Base-by-base conservation (phyloP, 106 monocot genomes). In the Triglochin maritima region DNA sequence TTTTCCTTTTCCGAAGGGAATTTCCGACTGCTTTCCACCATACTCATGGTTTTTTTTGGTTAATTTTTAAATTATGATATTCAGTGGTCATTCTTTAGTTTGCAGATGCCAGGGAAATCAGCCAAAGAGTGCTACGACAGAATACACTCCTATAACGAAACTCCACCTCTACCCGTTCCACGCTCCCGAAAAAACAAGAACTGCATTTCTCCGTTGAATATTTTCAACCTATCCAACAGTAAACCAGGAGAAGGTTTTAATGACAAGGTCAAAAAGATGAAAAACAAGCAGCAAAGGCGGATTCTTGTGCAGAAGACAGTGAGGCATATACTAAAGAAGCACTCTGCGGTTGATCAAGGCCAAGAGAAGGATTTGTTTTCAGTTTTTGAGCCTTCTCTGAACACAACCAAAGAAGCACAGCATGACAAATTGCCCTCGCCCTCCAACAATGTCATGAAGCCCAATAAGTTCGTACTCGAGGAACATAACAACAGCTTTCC, bases 121-220 rank as follows among this genome's bases (percentile, higher is more conserved):
- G 57, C 59, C 6, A 57, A 70, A 43, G 70, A 70, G 7, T 70
- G 61, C 63, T 54, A 50, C 45, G 52, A 62, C 12, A 62, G 72
- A 72, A 63, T 72, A 53, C 72, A 72, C 55, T 72, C 72, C 47
- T 54, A 63, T 29, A 2, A 63, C 43, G 42, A 41, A 49, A 72
- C 72, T 3, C 72, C 72, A 54, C 44, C 51, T 29, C 54, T 45
- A 14, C 47, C 44, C 4, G 63, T 43, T 4, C 72, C 44, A 5
- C 62, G 53, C 54, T 55, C 72, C 7, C 52, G 44, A 41, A 29
- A 9, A 43, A 72, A 63, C 51, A 44, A 45, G 13, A 63, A 52
- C 12, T 9, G 48, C 48, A 14, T 9, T 7, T 71, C 71, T 62
- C 62, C 71, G 7, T 17, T 43, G 7, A 49, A 17, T n/a, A 48